Percentiles rank a stretch among this genome's conserved stretches.
phyloP scores from a whole-genome alignment of 768 basidiomycete species.

The Mycena vulgaris region DNA sequence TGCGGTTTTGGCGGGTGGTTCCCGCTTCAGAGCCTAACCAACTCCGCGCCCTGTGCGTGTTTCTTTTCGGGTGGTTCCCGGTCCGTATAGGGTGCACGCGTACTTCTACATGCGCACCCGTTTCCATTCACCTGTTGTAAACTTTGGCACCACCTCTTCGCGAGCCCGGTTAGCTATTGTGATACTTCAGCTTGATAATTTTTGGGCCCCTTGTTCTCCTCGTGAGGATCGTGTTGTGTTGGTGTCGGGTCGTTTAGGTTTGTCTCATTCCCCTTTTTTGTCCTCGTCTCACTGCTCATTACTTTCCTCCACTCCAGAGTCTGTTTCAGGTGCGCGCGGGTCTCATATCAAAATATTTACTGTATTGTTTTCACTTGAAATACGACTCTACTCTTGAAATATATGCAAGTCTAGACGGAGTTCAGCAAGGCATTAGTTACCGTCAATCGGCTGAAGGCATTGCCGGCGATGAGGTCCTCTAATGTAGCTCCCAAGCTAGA shows the following conservation, averaged over 20 bases:
- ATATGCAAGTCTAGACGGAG: too few relatives aligned
- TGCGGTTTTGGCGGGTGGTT: slow-evolving; percentile 23
- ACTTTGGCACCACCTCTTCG: not conserved
- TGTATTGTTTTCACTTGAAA: too few relatives aligned
- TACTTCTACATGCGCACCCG: not conserved
- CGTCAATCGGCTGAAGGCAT: too few relatives aligned
- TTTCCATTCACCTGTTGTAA: slow-evolving; percentile 3
- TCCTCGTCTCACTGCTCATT: not conserved
- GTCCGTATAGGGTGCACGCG: not conserved
- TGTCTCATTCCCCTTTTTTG: not conserved
- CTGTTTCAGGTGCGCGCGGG: not conserved
- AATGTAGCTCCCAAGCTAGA: too few relatives aligned
- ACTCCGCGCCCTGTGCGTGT: slow-evolving; percentile 6
- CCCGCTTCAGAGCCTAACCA: slow-evolving; percentile 30
- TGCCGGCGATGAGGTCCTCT: too few relatives aligned
- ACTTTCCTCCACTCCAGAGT: not conserved
- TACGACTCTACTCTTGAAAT: too few relatives aligned
- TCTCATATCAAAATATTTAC: too few relatives aligned
- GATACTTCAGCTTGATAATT: slow-evolving; percentile 21
- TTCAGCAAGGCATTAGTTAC: too few relatives aligned
- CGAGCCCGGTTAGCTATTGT: not conserved
- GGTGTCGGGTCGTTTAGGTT: not conserved
- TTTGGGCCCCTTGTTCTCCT: slow-evolving; percentile 28
- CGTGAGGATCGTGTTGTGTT: slow-evolving; percentile 3
- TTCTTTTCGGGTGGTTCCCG: slow-evolving; percentile 31